phyloP scores from a whole-genome alignment of 2,329 filamentous ascomycete genomes.

The Curvularia verruculosa region DNA sequence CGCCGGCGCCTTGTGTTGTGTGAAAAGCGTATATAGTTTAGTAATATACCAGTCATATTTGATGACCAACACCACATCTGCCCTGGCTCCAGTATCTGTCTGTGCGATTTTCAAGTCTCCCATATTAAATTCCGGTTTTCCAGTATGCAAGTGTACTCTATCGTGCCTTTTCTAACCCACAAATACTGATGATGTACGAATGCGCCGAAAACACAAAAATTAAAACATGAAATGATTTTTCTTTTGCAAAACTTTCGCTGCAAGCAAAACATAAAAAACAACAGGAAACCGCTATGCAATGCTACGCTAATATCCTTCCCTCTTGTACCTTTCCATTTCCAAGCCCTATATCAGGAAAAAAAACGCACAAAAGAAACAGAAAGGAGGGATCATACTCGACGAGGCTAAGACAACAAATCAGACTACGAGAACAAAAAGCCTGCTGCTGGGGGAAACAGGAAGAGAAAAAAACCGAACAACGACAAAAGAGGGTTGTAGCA shows the following conservation, averaged over 20 bases:
- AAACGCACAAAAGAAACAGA: background rate
- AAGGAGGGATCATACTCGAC: background rate
- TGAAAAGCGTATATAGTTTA: conserved; percentile 7
- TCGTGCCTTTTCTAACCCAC: background rate
- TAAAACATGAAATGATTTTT: background rate
- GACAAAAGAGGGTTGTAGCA: background rate
- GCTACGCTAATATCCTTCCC: background rate
- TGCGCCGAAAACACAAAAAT: no score
- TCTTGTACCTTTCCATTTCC: background rate
- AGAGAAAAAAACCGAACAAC: no score
- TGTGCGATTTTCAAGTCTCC: background rate
- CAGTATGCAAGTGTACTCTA: background rate
- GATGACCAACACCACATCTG: no score
- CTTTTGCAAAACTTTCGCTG: background rate
- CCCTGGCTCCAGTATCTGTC: background rate
- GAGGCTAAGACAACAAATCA: background rate
- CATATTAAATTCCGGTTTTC: background rate
- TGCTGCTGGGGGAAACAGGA: background rate
- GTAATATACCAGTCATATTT: conserved; percentile 6
- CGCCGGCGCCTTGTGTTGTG: conserved; percentile 1
- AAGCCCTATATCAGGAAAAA: background rate
- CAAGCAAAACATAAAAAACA: background rate
- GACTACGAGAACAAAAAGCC: background rate
- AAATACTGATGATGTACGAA: background rate
- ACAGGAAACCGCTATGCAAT: background rate